Evolutionary conservation across 2,329 filamentous ascomycete genomes (phyloP).

Genomic region (Beauveria sp.): DNA sequence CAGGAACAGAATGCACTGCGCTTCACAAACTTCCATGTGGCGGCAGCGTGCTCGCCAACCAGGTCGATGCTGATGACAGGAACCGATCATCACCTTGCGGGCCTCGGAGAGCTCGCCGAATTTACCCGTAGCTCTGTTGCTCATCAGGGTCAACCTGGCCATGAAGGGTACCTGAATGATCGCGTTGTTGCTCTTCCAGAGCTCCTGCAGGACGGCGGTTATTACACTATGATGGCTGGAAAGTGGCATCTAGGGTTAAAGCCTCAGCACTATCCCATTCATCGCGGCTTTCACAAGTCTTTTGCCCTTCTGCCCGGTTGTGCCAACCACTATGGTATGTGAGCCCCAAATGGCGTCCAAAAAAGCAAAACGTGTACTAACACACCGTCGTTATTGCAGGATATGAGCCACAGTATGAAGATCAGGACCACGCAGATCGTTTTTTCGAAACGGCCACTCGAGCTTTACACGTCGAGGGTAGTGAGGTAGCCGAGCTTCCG

Average conservation of each 20-base stretch:
- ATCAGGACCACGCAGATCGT: slow-evolving; percentile 30
- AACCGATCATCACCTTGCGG: slow-evolving; percentile 43
- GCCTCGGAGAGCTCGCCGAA: slow-evolving; percentile 48
- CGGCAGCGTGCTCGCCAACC: slow-evolving; percentile 57
- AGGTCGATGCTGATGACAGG: slow-evolving; percentile 57
- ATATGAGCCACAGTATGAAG: slow-evolving; percentile 37
- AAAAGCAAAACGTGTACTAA: not conserved
- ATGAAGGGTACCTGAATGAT: slow-evolving; percentile 26
- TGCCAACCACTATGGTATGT: slow-evolving; percentile 31
- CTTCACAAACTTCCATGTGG: slow-evolving; percentile 58
- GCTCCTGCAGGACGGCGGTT: slow-evolving; percentile 23
- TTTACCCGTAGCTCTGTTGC: slow-evolving; percentile 12
- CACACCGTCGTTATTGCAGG: slow-evolving; percentile 16
- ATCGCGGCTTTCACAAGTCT: slow-evolving; percentile 46
- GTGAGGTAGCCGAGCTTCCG: slow-evolving; percentile 27
- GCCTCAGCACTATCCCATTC: slow-evolving; percentile 39
- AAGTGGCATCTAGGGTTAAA: slow-evolving; percentile 24
- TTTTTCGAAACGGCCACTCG: slow-evolving; percentile 24
- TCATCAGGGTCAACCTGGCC: slow-evolving; percentile 17
- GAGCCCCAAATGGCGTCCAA: not conserved
- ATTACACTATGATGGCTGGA: slow-evolving; percentile 23
- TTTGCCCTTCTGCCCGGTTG: slow-evolving; percentile 48
- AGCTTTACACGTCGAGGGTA: slow-evolving; percentile 27
- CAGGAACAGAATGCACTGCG: slow-evolving; percentile 39
- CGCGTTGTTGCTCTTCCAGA: slow-evolving; percentile 22